Evolutionary conservation across 352 stramenopile species (phyloP).

Genomic region (Pythium chondricola): DNA sequence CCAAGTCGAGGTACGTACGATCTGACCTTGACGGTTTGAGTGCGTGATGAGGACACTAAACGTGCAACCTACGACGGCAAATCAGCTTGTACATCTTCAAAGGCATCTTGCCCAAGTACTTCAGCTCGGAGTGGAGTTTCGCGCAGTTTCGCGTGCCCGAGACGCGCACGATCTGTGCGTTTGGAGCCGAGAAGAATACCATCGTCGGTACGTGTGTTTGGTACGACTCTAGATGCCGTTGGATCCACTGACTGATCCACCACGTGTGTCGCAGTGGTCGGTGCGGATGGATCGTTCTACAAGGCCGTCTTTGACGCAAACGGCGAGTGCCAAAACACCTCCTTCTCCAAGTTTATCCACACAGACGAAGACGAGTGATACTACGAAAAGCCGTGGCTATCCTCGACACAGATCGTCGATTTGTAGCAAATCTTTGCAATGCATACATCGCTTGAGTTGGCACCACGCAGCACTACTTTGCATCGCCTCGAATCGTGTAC

Average conservation of each 20-base stretch:
- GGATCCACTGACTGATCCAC: background rate
- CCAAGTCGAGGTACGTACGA: conserved; percentile 65
- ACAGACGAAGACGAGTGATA: conserved; percentile 77
- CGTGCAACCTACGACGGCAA: too few relatives aligned
- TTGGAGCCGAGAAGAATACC: conserved; percentile 91
- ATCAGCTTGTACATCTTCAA: conserved; percentile 89
- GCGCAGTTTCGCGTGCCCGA: conserved; percentile 91
- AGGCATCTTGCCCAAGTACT: conserved; percentile 90
- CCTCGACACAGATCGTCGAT: too few relatives aligned
- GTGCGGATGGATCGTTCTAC: conserved; percentile 85
- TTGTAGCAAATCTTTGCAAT: too few relatives aligned
- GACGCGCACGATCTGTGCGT: conserved; percentile 89
- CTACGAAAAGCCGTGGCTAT: too few relatives aligned
- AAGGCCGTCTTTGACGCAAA: conserved; percentile 85
- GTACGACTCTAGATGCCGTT: background rate
- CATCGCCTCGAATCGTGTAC: conserved; percentile 77
- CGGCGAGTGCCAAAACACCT: conserved; percentile 85
- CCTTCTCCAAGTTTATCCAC: conserved; percentile 89
- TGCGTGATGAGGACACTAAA: background rate
- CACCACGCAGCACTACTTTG: conserved; percentile 30
- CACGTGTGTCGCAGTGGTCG: conserved; percentile 44
- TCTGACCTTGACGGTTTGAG: background rate
- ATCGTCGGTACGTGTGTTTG: conserved; percentile 64
- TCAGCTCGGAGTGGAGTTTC: conserved; percentile 92
- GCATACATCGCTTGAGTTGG: background rate